Evolutionary conservation across 2,329 filamentous ascomycete genomes (phyloP).

Genomic region (Aspergillus sp.): DNA sequence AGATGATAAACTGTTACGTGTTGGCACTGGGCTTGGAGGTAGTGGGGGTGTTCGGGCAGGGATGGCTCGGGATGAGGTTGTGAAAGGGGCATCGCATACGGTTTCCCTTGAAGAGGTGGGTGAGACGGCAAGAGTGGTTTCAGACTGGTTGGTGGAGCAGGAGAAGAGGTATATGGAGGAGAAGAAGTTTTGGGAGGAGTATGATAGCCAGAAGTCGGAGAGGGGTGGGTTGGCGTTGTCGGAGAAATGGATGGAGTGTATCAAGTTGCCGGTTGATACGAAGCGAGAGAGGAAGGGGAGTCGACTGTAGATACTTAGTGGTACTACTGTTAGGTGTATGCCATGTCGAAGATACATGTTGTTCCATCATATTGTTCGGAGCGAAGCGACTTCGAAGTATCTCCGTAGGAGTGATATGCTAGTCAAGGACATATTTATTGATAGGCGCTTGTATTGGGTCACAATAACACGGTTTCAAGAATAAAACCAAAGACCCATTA

Average conservation of each 20-base stretch:
- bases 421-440: too few species aligned
- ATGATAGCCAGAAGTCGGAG: background rate
- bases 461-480: too few species aligned
- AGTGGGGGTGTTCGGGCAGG: conserved; percentile 54
- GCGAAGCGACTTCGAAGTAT: too few species aligned
- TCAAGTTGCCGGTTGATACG: background rate
- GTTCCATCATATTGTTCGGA: too few species aligned
- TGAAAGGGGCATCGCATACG: conserved; percentile 7
- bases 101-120: background rate
- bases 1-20: conserved; percentile 31
- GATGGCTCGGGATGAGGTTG: conserved; percentile 24
- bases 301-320: background rate
- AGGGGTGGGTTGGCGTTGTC: background rate
- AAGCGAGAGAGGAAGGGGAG: background rate
- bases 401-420: too few species aligned
- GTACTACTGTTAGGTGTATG: too few species aligned
- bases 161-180: background rate
- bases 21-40: conserved; percentile 36
- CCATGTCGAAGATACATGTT: too few species aligned
- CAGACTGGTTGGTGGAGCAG: background rate
- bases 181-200: background rate
- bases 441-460: too few species aligned
- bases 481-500: too few species aligned
- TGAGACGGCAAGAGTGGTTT: background rate
- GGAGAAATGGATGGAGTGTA: background rate